Evolutionary conservation across 1,284 basidiomycete species (phyloP).

Genomic region (Volvariella volvacea): DNA sequence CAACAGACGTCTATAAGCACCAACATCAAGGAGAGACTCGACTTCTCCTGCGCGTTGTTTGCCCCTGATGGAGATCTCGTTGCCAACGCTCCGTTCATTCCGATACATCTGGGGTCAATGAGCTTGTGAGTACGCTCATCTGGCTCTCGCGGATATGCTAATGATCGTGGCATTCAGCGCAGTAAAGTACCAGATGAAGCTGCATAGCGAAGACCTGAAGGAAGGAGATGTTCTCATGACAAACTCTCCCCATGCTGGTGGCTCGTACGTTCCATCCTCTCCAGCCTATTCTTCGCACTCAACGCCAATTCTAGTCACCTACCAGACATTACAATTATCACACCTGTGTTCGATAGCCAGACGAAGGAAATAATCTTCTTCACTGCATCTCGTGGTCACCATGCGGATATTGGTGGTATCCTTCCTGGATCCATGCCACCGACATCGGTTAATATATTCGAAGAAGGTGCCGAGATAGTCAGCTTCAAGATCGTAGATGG

Average conservation of each 20-base stretch:
- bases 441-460: conserved; percentile 82
- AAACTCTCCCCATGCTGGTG: conserved; percentile 85
- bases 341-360: conserved; percentile 72
- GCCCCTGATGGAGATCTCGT: conserved; percentile 87
- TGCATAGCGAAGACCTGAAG: conserved; percentile 60
- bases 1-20: conserved; percentile 89
- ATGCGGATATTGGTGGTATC: conserved; percentile 67
- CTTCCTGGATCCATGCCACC: conserved; percentile 93
- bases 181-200: conserved; percentile 84
- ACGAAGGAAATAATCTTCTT: conserved; percentile 83
- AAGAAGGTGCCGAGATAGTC: conserved; percentile 91
- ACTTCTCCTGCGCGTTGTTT: conserved; percentile 89
- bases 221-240: conserved; percentile 90
- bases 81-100: conserved; percentile 86
- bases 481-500: conserved; percentile 90
- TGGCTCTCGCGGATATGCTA: conserved; percentile 2
- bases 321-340: conserved; percentile 87
- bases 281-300: conserved; percentile 3
- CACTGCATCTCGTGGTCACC: conserved; percentile 84
- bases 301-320: conserved; percentile 49
- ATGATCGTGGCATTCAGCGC: conserved; percentile 43
- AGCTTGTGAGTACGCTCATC: conserved; percentile 58
- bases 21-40: conserved; percentile 86
- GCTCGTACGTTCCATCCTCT: conserved; percentile 49
- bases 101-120: conserved; percentile 78